phyloP scores from a whole-genome alignment of 2,329 filamentous ascomycete species.

The Trichoderma atroviride region DNA sequence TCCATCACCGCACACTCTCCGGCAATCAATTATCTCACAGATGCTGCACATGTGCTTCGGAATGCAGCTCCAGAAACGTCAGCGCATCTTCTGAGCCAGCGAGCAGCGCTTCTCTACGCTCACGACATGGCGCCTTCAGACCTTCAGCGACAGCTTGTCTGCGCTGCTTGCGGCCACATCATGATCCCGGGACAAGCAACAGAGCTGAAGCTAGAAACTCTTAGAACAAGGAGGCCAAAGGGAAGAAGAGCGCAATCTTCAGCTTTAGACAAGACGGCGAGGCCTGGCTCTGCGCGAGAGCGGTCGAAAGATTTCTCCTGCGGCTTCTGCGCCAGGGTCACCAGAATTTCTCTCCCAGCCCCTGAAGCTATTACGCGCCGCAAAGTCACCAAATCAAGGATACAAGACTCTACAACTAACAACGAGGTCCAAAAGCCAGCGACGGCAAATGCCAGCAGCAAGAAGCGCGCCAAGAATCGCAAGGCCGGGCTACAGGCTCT shows the following conservation, averaged over 20 bases:
- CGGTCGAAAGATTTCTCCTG: constrained; percentile 43
- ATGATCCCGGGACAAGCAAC: constrained; percentile 56
- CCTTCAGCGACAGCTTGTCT: constrained; percentile 57
- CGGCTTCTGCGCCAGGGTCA: constrained; percentile 49
- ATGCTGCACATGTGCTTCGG: constrained; percentile 62
- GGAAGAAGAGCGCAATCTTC: background rate
- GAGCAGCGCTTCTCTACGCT: constrained; percentile 53
- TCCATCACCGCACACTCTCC: constrained; percentile 25
- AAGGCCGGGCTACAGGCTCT: constrained; percentile 69
- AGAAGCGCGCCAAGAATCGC: constrained; percentile 65
- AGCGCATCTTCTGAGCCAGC: constrained; percentile 60
- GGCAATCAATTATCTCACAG: constrained; percentile 53
- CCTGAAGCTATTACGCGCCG: constrained; percentile 40
- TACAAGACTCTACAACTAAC: background rate
- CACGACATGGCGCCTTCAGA: constrained; percentile 50
- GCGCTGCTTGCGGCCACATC: constrained; percentile 63
- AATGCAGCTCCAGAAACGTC: constrained; percentile 58
- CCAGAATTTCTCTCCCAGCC: constrained; percentile 45
- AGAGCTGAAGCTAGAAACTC: constrained; percentile 43
- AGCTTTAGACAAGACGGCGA: background rate
- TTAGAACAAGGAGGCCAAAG: constrained; percentile 13
- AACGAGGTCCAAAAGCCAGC: constrained; percentile 32
- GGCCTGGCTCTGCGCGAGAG: constrained; percentile 15
- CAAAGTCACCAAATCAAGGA: background rate
- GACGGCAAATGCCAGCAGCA: constrained; percentile 60